Base-by-base conservation (phyloP, 2,329 filamentous ascomycete species). In the Falciphora oryzae region DNA sequence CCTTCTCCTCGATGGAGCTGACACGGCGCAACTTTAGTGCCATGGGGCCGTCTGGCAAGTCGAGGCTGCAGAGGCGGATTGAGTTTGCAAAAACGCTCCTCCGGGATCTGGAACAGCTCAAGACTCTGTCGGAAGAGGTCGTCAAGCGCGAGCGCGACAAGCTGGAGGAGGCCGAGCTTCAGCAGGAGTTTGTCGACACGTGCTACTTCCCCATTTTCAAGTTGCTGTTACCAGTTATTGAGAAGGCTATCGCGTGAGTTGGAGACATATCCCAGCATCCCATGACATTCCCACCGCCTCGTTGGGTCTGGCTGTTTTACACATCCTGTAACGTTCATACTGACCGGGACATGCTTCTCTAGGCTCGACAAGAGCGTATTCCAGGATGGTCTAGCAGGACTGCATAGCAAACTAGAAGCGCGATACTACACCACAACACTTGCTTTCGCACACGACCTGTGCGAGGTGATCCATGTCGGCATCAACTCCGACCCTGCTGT, bases 1-100 rank as follows among this genome's bases (percentile, higher is more conserved):
- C 92, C 0, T 99, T 98, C 75, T 94, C 94, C 8, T 97, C 93
- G 0, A 97, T 97, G 90, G 95, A 99, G 77, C 89, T 99, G 69
- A 97, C 95, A 2, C 86, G 95, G 63, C 89, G 95, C 66, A 94
- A 98, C 76, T 99, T 97, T 76, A 90, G 90, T n/a, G 89, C 90
- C 53, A 97, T 98, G 92, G 95, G 95, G 8, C 88, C 90, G 57
- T 88, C 87, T 60, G 95, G 95, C 64, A 88, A 89, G 71, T 85
- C 90, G 31, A 85, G 92, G 61, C 81, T 99, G 35, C 83, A 89
- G 62, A 85, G 93, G 65, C 88, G 95, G 59, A 93, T 98, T 69
- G 91, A 94, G 67, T 99, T 99, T 74, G 93, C 92, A 10, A 84
- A 93, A 69, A 83, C 81, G 57, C 80, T 96, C 14, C 80, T 92